Conservation (phyloP, 352 stramenopile genomes). For the Plasmopara muralis region DNA sequence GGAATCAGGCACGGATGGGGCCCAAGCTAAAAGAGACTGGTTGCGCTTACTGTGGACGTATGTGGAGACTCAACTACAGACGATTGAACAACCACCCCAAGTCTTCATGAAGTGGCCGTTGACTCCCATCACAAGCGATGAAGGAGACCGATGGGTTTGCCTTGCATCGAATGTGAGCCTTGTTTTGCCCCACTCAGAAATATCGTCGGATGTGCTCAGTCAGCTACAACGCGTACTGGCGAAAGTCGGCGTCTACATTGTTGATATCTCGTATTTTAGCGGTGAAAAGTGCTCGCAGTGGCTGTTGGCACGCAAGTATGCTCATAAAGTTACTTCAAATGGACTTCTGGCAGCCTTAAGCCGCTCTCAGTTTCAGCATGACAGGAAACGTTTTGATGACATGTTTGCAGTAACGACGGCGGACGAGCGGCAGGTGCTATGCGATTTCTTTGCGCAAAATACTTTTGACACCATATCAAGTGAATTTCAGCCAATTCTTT, state of each 20-base stretch:
- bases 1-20: conserved; percentile 3
- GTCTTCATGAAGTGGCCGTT: conserved; percentile 38
- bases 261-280: conserved; percentile 36
- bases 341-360: conserved; percentile 36
- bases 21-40: conserved; percentile 33
- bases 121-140: conserved; percentile 26
- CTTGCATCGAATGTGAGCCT: conserved; percentile 27
- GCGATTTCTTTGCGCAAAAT: conserved; percentile 37
- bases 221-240: conserved; percentile 26
- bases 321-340: conserved; percentile 38
- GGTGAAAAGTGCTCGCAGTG: conserved; percentile 38
- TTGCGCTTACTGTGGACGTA: conserved; percentile 46
- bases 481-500: conserved; percentile 30
- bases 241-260: conserved; percentile 37
- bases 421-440: conserved; percentile 28
- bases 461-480: conserved; percentile 29
- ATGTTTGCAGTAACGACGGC: conserved; percentile 27
- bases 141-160: conserved; percentile 29
- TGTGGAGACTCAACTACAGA: conserved; percentile 32
- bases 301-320: conserved; percentile 35
- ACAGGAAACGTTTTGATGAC: conserved; percentile 30
- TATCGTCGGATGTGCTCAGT: conserved; percentile 8
- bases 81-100: conserved; percentile 18
- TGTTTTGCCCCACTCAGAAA: conserved; percentile 24
- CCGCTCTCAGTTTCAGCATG: conserved; percentile 25